Evolutionary conservation across 495 filamentous ascomycete genomes (phyloP).

Genomic region (Aspergillus incahuasiensis): DNA sequence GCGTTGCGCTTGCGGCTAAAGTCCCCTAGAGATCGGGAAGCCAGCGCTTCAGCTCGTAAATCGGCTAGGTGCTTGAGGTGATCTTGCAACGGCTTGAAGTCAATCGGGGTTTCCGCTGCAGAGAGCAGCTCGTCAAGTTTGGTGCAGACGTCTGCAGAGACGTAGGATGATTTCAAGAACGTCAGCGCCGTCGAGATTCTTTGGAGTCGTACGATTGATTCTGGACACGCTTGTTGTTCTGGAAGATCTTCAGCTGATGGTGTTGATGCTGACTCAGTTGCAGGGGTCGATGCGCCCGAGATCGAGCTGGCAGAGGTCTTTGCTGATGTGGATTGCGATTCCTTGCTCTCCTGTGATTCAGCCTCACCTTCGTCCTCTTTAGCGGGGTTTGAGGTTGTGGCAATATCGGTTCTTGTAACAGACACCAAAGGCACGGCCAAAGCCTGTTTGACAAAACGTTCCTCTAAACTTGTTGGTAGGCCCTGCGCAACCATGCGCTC

Average conservation of each 20-base stretch:
- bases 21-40: constrained; percentile 62
- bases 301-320: constrained; percentile 31
- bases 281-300: constrained; percentile 41
- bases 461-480: constrained; percentile 78
- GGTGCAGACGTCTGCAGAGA: constrained; percentile 49
- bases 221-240: constrained; percentile 33
- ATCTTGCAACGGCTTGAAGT: constrained; percentile 65
- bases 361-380: constrained; percentile 20
- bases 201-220: constrained; percentile 56
- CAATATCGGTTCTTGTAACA: constrained; percentile 46
- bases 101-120: constrained; percentile 41
- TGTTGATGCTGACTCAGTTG: constrained; percentile 26
- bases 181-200: constrained; percentile 67
- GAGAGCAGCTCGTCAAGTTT: constrained; percentile 47
- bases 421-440: constrained; percentile 69
- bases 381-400: constrained; percentile 7
- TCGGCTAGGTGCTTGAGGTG: constrained; percentile 61
- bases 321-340: constrained; percentile 27
- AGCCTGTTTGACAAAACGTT: constrained; percentile 71
- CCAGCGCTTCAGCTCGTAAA: constrained; percentile 63
- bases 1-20: constrained; percentile 66
- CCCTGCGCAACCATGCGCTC: constrained; percentile 57
- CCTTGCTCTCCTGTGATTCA: constrained; percentile 28
- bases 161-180: constrained; percentile 73
- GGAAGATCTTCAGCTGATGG: constrained; percentile 18